Evolutionary conservation across 1,284 basidiomycete species (phyloP).

Genomic region (Cutaneotrichosporon dermatis): DNA sequence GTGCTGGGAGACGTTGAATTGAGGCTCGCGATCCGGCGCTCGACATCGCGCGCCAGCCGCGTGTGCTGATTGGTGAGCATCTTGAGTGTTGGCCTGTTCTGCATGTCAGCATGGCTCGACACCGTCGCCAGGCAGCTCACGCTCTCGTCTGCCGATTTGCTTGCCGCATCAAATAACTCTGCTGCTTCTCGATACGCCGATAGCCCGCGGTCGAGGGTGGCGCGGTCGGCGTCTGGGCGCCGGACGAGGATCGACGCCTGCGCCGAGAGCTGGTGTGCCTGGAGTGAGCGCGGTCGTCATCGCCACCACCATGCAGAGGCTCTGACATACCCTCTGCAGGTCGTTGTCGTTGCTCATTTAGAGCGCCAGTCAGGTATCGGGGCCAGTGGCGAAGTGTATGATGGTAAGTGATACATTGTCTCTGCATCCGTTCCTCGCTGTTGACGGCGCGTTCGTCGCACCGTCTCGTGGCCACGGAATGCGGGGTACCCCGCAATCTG

Average conservation of each 20-base stretch:
- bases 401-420: not conserved
- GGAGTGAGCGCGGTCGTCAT: conserved; percentile 3
- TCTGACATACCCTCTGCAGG: conserved; percentile 18
- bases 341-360: conserved; percentile 21
- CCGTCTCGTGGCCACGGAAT: not conserved
- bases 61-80: conserved; percentile 43
- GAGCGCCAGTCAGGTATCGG: not conserved
- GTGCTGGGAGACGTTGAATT: not conserved
- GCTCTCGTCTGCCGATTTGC: conserved; percentile 15
- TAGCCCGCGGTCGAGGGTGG: conserved; percentile 28
- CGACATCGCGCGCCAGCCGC: conserved; percentile 41
- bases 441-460: too few relatives aligned
- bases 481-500: conserved; percentile 6
- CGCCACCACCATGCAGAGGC: not conserved
- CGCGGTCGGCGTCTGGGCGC: conserved; percentile 14
- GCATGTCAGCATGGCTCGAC: not conserved
- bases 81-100: conserved; percentile 29
- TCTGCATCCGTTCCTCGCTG: too few relatives aligned
- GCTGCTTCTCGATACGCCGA: conserved; percentile 37
- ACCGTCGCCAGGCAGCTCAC: conserved; percentile 9
- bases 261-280: conserved; percentile 45
- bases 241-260: conserved; percentile 32
- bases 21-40: conserved; percentile 30
- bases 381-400: not conserved
- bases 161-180: conserved; percentile 34